phyloP scores from a whole-genome alignment of 1,284 basidiomycete genomes.

The Thecaphora frezii region DNA sequence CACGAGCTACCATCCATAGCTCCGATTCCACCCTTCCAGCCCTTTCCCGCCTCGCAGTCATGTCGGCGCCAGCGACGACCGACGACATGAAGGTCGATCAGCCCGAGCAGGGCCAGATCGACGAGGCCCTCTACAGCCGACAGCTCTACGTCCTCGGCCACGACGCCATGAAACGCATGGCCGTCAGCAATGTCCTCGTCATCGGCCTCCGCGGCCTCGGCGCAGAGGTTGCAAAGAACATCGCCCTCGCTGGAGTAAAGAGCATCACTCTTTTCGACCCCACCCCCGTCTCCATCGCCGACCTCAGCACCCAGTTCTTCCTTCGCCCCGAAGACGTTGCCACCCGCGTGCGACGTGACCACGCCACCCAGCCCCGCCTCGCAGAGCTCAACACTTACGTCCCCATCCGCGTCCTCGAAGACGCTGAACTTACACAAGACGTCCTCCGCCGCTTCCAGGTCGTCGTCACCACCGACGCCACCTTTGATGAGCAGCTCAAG shows the following conservation, averaged over 20 bases:
- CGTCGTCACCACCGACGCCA: constrained; percentile 83
- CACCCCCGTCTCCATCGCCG: constrained; percentile 78
- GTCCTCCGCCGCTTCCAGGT: constrained; percentile 60
- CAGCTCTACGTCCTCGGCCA: constrained; percentile 59
- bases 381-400: constrained; percentile 96
- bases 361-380: constrained; percentile 82
- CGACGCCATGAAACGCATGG: constrained; percentile 97
- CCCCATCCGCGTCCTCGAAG: constrained; percentile 72
- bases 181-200: constrained; percentile 89
- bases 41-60: too few relatives aligned
- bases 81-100: constrained; percentile 43
- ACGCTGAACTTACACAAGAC: constrained; percentile 36
- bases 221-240: constrained; percentile 96
- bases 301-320: constrained; percentile 96
- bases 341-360: constrained; percentile 69
- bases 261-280: constrained; percentile 96
- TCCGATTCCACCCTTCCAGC: too few relatives aligned
- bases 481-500: constrained; percentile 81
- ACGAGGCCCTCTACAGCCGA: constrained; percentile 53
- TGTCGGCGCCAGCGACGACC: constrained; percentile 11
- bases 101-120: constrained; percentile 36
- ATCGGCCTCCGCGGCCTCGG: constrained; percentile 91
- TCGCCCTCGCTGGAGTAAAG: constrained; percentile 94
- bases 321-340: constrained; percentile 83
- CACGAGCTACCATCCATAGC: too few relatives aligned